Base-by-base conservation (phyloP, 1,139 yeast species). In the Yamadazyma sp. region DNA sequence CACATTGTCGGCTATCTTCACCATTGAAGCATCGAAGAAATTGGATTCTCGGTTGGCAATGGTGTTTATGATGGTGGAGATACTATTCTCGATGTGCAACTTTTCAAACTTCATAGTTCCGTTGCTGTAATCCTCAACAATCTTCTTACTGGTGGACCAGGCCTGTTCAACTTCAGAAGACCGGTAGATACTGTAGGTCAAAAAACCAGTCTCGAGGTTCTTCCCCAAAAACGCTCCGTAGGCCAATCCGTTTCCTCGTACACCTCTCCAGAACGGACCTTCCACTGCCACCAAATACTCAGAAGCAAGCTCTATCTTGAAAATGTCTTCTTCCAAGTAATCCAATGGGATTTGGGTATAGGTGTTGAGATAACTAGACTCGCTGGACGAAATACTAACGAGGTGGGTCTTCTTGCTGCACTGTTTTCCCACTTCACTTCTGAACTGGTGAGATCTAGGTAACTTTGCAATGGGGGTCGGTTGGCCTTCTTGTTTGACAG, bases 211-310 rank as follows among this genome's bases (percentile, higher is more conserved):
- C 48, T 89, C 96, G 13, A 78, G 56, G 48, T 74, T 73, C 38
- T 79, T 69, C 22, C 70, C 58, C 46, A 88, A 70, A 40, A 67
- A 71, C 1, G 92, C 94, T 23, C 97, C 97, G 59, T 94, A 94
- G 0, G 97, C 97, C 38, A 88, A 70, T 1, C 99, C 99, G 1
- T 90, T 78, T 28, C 99, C 99, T 62, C 99, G 78, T 29, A 94
- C 86, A 35, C 94, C 96, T 54, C 89, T 78, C 97, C 98, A 92
- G 49, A 92, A 83, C 27, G 98, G 97, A 1, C 99, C 99, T 61
- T 94, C 99, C 17, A 88, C 88, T 21, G 90, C 86, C 49, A 83
- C 84, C 43, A 94, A 68, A 53, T 82, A 86, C 42, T 86, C 90
- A 9, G 85, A 73, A 6, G 92, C 88, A 15, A 92, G 71, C 0